phyloP scores from a whole-genome alignment of 345 rosid species.

The Ceriops tagal region DNA sequence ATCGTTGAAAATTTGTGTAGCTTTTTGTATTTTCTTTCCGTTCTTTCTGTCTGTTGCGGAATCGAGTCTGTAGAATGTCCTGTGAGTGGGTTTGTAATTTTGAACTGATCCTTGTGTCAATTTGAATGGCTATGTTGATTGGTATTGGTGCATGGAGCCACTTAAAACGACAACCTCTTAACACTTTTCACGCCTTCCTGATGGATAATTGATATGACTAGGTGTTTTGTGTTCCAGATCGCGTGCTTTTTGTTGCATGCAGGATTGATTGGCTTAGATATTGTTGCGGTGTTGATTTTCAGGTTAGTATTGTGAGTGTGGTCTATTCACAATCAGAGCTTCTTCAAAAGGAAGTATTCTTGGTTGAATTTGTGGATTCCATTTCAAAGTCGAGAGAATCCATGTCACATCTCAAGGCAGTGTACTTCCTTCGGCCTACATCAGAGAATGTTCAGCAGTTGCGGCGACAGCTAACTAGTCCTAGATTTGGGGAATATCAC shows the following conservation, averaged over 20 bases:
- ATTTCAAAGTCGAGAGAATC: slow-evolving; percentile 75
- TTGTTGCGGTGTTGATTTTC: slow-evolving; percentile 16
- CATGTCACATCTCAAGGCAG: slow-evolving; percentile 93
- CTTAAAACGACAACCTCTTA: too few relatives aligned
- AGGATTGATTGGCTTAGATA: background rate
- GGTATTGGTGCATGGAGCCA: too few relatives aligned
- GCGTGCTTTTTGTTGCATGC: background rate
- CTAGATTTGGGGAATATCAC: slow-evolving; percentile 92
- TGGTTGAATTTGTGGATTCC: slow-evolving; percentile 88
- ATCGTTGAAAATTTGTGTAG: too few relatives aligned
- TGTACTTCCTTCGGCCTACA: slow-evolving; percentile 82
- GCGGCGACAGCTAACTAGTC: slow-evolving; percentile 72
- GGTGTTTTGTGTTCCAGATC: background rate
- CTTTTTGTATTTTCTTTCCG: too few relatives aligned
- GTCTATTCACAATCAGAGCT: slow-evolving; percentile 92
- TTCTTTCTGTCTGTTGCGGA: too few relatives aligned
- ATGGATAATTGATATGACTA: background rate
- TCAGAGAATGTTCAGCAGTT: slow-evolving; percentile 81
- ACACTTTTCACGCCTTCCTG: too few relatives aligned
- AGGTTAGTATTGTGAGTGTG: slow-evolving; percentile 90
- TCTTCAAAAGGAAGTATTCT: slow-evolving; percentile 90
- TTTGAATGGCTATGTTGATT: too few relatives aligned
- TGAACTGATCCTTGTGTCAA: too few relatives aligned
- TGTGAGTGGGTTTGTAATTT: too few relatives aligned
- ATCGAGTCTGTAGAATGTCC: too few relatives aligned